These are phyloP conservation scores for Eucalyptus microcorys DNA, from an alignment of 345 rosid species.

Conservation along the genomic window DNA sequence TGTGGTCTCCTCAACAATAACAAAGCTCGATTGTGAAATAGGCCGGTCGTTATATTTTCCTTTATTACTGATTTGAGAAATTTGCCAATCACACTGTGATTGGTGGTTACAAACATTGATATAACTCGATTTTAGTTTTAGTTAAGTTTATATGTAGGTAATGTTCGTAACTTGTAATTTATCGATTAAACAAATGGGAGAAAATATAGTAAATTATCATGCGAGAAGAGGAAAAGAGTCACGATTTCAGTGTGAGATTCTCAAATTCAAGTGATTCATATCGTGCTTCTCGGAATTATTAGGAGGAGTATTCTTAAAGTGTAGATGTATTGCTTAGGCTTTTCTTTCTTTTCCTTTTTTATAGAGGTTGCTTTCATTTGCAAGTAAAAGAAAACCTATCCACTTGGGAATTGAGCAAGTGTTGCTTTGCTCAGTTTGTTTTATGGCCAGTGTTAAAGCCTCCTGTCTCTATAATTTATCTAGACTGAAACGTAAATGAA, in stretches of 20 bases:
- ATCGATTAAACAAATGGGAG: background rate
- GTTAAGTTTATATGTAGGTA: background rate
- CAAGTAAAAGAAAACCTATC: background rate
- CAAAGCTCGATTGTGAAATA: background rate
- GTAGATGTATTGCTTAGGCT: background rate
- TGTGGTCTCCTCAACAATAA: background rate
- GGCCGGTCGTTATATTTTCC: background rate
- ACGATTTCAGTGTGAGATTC: background rate
- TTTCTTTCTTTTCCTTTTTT: background rate
- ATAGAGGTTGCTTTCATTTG: background rate
- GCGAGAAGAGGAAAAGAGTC: background rate
- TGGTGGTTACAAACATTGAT: background rate
- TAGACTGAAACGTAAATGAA: no score
- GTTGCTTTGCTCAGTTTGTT: background rate
- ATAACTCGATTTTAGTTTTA: background rate
- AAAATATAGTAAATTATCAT: background rate
- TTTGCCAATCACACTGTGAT: background rate
- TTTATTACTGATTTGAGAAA: background rate
- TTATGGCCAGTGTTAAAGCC: background rate
- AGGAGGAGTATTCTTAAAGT: background rate
- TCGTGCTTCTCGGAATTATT: fast-evolving
- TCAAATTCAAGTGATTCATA: background rate
- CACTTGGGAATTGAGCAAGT: background rate
- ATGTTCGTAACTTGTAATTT: background rate
- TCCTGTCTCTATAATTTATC: background rate